Base-by-base conservation (phyloP, 1,139 yeast genomes). In the Blastobotrys malaysiensis region DNA sequence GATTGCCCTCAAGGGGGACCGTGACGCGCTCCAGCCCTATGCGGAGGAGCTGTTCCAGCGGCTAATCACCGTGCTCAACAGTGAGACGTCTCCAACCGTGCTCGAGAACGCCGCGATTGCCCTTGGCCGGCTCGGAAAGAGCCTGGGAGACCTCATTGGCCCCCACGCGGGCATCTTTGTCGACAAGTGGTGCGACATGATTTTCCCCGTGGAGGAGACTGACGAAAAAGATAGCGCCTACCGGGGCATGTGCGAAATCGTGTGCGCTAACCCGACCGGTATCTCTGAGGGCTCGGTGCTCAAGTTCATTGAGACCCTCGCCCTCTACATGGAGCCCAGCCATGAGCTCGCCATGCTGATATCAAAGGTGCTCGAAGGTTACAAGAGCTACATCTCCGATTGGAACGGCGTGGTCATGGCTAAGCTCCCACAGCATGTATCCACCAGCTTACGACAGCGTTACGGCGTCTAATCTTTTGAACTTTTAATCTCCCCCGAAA, bases 21-120 rank as follows among this genome's bases (percentile, higher is more conserved):
- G 72, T 19, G 75, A 72, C 4, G 80, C 80, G 48, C 66, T 88
- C 57, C 76, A 77, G 51, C 84, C 84, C n/a, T 87, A 80, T 66
- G 74, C 75, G 48, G 84, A 83, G 59, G 65, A 64, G 45, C 71
- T 88, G 57, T 76, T 87, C 52, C 78, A 78, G 46, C 72, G 86
- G 21, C 71, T 91, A 53, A 79, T 88, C 19, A 87, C 88, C 13
- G 76, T 89, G 20, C 72, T 91, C 52, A 83, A 82, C 57, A 83
- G 80, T 57, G 77, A 76, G 46, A 78, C 89, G 0, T 50, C 60
- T 51, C 52, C 59, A 18, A 66, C 72, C n/a, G 88, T 93, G 3
- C 69, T 86, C 61, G 98, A 91, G 65, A 93, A 93, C 69, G 84
- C 91, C 1, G 95, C 96, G n/a, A 87, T 90, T 55, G 86, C 98